Evolutionary conservation across 192 early-diverging fungal genomes (phyloP).

Genomic region (Bifiguratus adelaidae): DNA sequence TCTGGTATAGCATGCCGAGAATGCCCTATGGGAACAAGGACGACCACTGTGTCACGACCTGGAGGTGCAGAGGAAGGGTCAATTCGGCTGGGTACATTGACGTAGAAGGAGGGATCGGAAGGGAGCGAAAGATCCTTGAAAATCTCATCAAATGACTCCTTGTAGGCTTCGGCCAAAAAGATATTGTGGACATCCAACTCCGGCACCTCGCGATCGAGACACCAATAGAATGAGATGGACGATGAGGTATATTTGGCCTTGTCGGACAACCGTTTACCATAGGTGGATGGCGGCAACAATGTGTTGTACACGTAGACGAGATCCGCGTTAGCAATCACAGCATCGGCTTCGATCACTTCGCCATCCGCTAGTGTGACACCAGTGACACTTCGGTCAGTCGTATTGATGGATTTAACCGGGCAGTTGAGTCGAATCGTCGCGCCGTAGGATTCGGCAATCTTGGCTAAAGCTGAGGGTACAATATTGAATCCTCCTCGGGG

Average conservation of each 20-base stretch:
- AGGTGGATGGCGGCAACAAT: slow-evolving; percentile 29
- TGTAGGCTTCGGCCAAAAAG: slow-evolving; percentile 38
- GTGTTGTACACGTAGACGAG: slow-evolving; percentile 36
- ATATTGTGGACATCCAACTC: slow-evolving; percentile 43
- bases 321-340: slow-evolving; percentile 45
- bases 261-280: slow-evolving; percentile 14
- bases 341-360: slow-evolving; percentile 28
- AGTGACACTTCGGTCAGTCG: slow-evolving; percentile 17
- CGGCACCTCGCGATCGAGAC: slow-evolving; percentile 23
- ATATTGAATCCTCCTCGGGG: slow-evolving; percentile 44
- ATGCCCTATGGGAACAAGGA: slow-evolving; percentile 41
- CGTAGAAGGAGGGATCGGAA: slow-evolving; percentile 38
- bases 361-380: slow-evolving; percentile 35
- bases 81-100: slow-evolving; percentile 40
- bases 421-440: slow-evolving; percentile 26
- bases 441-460: slow-evolving; percentile 23
- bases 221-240: slow-evolving; percentile 43
- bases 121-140: slow-evolving; percentile 31
- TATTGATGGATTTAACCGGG: slow-evolving; percentile 31
- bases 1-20: slow-evolving; percentile 12
- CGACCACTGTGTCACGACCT: slow-evolving; percentile 29
- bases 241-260: slow-evolving; percentile 36
- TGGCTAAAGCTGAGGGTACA: slow-evolving; percentile 26
- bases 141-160: slow-evolving; percentile 38
- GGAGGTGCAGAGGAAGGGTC: slow-evolving; percentile 34